These are phyloP conservation scores for Stemphylium beticola DNA, from an alignment of 2,329 filamentous ascomycete species.

Conservation along the genomic window DNA sequence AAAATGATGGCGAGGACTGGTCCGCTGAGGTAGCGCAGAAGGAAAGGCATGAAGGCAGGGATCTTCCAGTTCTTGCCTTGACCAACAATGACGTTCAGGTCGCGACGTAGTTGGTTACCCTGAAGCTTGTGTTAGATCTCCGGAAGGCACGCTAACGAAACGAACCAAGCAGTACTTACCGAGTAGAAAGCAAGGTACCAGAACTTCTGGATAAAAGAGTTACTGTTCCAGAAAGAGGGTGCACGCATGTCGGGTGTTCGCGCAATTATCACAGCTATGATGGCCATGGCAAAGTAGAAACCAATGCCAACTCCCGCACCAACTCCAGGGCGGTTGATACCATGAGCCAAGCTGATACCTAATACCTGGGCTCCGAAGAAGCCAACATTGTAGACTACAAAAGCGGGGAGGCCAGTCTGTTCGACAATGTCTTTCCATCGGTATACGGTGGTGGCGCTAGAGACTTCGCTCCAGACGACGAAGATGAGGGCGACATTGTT, in stretches of 20 bases:
- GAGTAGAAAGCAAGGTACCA: constrained; percentile 65
- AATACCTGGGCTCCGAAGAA: constrained; percentile 62
- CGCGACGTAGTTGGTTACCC: constrained; percentile 57
- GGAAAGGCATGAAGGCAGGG: constrained; percentile 58
- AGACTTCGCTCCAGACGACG: constrained; percentile 61
- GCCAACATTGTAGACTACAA: constrained; percentile 57
- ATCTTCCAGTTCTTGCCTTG: constrained; percentile 64
- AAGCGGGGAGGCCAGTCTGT: constrained; percentile 54
- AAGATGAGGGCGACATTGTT: constrained; percentile 63
- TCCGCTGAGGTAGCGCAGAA: constrained; percentile 47
- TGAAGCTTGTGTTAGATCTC: background rate
- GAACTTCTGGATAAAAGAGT: constrained; percentile 49
- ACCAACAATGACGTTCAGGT: constrained; percentile 62
- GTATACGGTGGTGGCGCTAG: constrained; percentile 61
- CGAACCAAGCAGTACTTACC: constrained; percentile 48
- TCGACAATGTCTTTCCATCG: constrained; percentile 58
- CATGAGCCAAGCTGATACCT: constrained; percentile 60
- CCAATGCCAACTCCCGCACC: constrained; percentile 62
- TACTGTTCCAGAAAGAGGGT: constrained; percentile 53
- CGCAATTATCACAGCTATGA: constrained; percentile 51
- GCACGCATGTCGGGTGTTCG: constrained; percentile 53
- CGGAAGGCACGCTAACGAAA: background rate
- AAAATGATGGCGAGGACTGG: constrained; percentile 45
- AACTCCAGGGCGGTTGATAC: constrained; percentile 48
- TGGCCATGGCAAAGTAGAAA: constrained; percentile 54